These are phyloP conservation scores for Phialemoniopsis sp. DNA, from an alignment of 2,329 filamentous ascomycete genomes.

Conservation along the genomic window DNA sequence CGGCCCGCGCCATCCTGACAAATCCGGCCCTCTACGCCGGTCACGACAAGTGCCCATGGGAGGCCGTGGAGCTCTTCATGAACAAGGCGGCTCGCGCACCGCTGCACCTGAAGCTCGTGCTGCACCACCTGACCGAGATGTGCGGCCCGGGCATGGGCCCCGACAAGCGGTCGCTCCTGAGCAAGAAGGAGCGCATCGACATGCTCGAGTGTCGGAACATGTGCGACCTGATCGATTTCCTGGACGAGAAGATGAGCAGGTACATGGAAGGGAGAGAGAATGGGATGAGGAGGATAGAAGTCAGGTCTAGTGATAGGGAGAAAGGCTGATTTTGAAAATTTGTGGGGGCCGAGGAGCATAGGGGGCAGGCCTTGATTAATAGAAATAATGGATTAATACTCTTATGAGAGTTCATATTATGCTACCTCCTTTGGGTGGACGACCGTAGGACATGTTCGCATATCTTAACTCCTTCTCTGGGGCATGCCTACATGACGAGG, in stretches of 20 bases:
- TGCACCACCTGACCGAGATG: constrained; percentile 68
- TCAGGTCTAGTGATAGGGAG: background rate
- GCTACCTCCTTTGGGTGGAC: too few species aligned
- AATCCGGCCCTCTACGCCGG: constrained; percentile 65
- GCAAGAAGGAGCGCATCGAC: constrained; percentile 48
- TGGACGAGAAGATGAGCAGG: constrained; percentile 43
- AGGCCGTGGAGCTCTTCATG: constrained; percentile 60
- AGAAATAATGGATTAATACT: too few species aligned
- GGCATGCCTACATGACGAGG: too few species aligned
- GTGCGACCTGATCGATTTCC: constrained; percentile 55
- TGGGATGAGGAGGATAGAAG: constrained; percentile 11
- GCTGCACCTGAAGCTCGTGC: constrained; percentile 57
- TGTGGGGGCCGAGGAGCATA: too few species aligned
- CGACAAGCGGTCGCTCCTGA: constrained; percentile 47
- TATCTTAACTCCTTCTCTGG: too few species aligned
- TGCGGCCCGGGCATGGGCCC: constrained; percentile 50
- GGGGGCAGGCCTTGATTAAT: too few species aligned
- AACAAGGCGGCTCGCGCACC: constrained; percentile 51
- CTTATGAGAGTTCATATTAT: too few species aligned
- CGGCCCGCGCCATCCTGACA: constrained; percentile 61
- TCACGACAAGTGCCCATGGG: constrained; percentile 52
- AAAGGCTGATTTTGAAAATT: too few species aligned
- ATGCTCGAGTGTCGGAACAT: constrained; percentile 48
- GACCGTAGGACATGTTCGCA: too few species aligned
- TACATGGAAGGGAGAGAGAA: constrained; percentile 5